Evolutionary conservation across 2,329 filamentous ascomycete species (phyloP).

Genomic region (Sphaerulina vaccinii): DNA sequence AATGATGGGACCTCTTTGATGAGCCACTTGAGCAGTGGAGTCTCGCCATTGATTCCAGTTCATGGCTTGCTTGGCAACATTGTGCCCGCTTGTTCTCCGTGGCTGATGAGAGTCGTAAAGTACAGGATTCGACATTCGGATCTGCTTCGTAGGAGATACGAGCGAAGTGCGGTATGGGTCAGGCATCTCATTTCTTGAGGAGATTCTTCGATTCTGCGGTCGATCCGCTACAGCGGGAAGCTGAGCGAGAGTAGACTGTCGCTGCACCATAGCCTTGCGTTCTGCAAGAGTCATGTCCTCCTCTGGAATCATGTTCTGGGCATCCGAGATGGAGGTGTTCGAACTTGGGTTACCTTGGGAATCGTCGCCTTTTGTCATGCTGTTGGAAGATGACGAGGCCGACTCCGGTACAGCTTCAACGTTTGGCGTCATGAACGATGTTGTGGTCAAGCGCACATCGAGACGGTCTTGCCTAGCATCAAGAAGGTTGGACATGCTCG

Average conservation of each 20-base stretch:
- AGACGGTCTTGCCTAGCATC: constrained; percentile 56
- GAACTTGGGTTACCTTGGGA: constrained; percentile 18
- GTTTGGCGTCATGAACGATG: constrained; percentile 39
- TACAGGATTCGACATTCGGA: constrained; percentile 18
- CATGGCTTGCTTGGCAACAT: constrained; percentile 47
- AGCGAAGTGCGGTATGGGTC: constrained; percentile 1
- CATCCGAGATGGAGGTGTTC: constrained; percentile 22
- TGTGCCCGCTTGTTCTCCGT: constrained; percentile 47
- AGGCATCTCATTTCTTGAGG: constrained; percentile 4
- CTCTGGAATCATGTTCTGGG: constrained; percentile 15
- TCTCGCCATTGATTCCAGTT: constrained; percentile 53
- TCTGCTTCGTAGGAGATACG: constrained; percentile 8
- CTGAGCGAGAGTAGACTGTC: constrained; percentile 13
- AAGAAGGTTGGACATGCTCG: constrained; percentile 45
- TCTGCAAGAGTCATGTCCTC: constrained; percentile 73
- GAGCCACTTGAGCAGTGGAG: constrained; percentile 52
- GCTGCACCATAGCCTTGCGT: constrained; percentile 48
- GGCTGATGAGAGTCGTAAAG: constrained; percentile 61
- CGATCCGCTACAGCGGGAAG: constrained; percentile 8
- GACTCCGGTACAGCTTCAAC: constrained; percentile 30
- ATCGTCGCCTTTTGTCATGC: constrained; percentile 9
- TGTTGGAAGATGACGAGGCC: constrained; percentile 16
- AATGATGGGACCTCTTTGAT: constrained; percentile 27
- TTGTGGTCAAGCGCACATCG: constrained; percentile 41
- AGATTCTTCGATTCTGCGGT: constrained; percentile 10